Base-by-base conservation (phyloP, 495 filamentous ascomycete genomes). In the Podospora pseudoanserina region DNA sequence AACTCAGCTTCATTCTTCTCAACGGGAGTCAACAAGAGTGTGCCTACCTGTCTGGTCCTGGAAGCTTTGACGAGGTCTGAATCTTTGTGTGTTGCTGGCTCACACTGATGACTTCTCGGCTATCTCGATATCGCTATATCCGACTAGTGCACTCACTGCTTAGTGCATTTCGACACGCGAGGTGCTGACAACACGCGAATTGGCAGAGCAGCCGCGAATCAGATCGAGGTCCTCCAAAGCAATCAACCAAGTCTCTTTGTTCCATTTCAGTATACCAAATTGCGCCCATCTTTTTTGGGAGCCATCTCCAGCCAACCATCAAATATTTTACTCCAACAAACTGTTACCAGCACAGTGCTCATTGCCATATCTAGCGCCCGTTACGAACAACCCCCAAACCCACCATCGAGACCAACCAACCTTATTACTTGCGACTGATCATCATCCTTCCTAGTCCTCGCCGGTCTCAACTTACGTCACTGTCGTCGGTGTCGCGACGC, bases 151-250 rank as follows among this genome's bases (percentile, higher is more conserved):
- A 49, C 39, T 13, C 39, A 49, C 39, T 13, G 23, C 23, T 1
- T 1, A 1, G 39, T 49, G 13, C 39, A 49, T 16, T 0, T 6
- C 20, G 34, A 2, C 15, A 26, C 65, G 18, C 6, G 26, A 28
- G 19, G 27, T 32, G 53, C 70, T 74, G 34, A 49, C 15, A 49
- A 49, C 39, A 49, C 39, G 13, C 39, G 39, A 49, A 49, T 49
- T 49, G 39, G 39, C 30, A 11, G 39, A 0, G 15, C 39, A 49
- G 13, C 39, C 13, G 39, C 39, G 13, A 49, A 49, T 49, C 39
- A 16, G 39, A 49, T 49, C 39, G 39, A 32, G 7, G 0, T 15
- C 3, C 4, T 32, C 30, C 1, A 32, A 32, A 32, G 18, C 39
- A 49, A 49, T 1, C 39, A 49, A 49, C 13, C 39, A 49, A 49